Evolutionary conservation across 495 filamentous ascomycete genomes (phyloP), one percentile per base, ranked within the genome.

Genomic region (Ramalina intermedia): DNA sequence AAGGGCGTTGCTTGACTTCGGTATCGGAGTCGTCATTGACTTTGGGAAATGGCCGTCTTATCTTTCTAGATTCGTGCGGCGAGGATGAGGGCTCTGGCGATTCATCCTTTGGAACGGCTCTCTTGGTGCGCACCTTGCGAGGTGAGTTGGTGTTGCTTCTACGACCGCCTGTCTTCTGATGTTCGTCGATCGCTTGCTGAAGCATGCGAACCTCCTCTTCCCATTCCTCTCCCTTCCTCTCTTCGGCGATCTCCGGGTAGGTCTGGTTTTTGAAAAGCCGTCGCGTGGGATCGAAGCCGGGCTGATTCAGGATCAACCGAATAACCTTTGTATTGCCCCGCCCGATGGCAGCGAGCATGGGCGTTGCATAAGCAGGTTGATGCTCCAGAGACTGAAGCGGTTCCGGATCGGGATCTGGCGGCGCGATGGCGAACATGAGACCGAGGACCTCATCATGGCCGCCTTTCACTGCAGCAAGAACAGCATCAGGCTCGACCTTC

Each of bases 291-390:
- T 94, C 77, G 53, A 95, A 91, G 5, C 75, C 70, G 24, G 77
- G 76, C 50, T 90, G 84, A 48, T 79, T 78, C 2, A 96, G 70
- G 5, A 98, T 72, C 9, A 94, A 73, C 41, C 80, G 71, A 35
- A 98, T 76, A 36, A 94, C 83, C 41, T 80, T 81, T 23, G 85
- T 69, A 59, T 93, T 91, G 11, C 88, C 88, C 47, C 88, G 79
- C 8, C 91, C 91, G 48, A 98, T 95, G 2, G 91, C 87, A 35
- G 87, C 87, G 26, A 95, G 73, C 75, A 98, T 94, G 3, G 93
- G 93, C 0, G 90, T 96, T 52, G 82, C 82, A 53, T 84, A 69
- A 6, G 69, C 73, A 14, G 67, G 55, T 47, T 67, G 71, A 39
- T 71, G 69, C 20, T 67, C 66, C 16, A 57, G 55, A 26, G 65